Conservation (phyloP, 352 stramenopile species). For the Phytophthora citricola region DNA sequence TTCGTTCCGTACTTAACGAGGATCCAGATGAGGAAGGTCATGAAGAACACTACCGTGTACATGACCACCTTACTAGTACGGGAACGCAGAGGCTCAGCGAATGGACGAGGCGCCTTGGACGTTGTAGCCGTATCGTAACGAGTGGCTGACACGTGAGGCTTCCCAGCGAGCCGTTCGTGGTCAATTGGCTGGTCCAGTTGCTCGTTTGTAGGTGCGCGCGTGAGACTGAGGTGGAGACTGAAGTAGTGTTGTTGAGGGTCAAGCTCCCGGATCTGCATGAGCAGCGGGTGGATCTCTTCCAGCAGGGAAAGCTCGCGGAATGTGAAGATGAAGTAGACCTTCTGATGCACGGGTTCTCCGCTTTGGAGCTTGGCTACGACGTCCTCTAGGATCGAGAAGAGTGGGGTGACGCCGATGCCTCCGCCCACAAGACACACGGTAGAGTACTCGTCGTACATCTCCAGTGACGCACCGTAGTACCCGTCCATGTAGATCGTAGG, state of each 20-base stretch:
- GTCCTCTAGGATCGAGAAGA: conserved; percentile 61
- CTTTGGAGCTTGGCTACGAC: conserved; percentile 31
- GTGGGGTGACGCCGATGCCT: conserved; percentile 55
- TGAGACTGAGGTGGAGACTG: conserved; percentile 44
- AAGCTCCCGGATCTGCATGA: conserved; percentile 35
- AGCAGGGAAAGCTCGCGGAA: conserved; percentile 52
- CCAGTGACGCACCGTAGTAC: conserved; percentile 58
- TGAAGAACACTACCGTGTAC: conserved; percentile 32
- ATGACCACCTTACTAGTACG: conserved; percentile 25
- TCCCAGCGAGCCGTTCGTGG: conserved; percentile 22
- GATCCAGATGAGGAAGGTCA: conserved; percentile 33
- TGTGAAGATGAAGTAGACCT: conserved; percentile 53
- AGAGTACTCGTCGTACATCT: conserved; percentile 47
- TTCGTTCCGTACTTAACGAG: conserved; percentile 37
- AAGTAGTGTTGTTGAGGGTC: conserved; percentile 36
- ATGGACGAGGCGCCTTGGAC: conserved; percentile 27
- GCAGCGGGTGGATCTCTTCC: conserved; percentile 49
- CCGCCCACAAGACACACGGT: conserved; percentile 56
- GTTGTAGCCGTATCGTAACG: conserved; percentile 12
- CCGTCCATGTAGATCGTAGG: conserved; percentile 63
- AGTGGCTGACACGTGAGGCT: conserved; percentile 6
- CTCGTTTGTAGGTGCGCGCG: conserved; percentile 22
- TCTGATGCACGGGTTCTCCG: conserved; percentile 19
- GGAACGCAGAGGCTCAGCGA: conserved; percentile 38
- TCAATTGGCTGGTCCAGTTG: conserved; percentile 36